Base-by-base conservation (phyloP, 805 yeast species). In the Candida ovalis region DNA sequence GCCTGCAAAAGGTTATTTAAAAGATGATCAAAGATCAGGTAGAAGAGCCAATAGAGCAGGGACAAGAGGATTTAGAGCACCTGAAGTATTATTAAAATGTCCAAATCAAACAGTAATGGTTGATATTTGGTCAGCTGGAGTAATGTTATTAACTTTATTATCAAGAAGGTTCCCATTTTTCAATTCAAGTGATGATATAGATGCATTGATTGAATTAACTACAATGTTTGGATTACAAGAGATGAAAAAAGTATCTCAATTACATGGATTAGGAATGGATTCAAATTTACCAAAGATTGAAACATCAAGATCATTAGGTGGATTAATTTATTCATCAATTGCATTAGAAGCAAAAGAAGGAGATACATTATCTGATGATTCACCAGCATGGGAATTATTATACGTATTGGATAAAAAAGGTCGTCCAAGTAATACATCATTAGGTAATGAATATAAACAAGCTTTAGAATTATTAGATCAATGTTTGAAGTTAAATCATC, bases 1-100 rank as follows among this genome's bases (percentile, higher is more conserved):
- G 7, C 66, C 68, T 13, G 49, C 57, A 4, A 76, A 76, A 66
- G 92, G 97, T 1, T 89, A 87, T 61, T 86, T 90, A 9, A 89
- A 88, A 62, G 88, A 87, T 58, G 99, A 94, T 69, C 80, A 80
- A 43, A 75, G 98, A 57, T 86, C 95, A 0, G 88, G 94, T 1
- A 77, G 96, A 59, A 77, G 99, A 48, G 98, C 98, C 0, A 94
- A 94, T 60, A 81, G 99, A 58, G 99, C 99, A 17, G 97, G 97
- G 8, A 90, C 97, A 1, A 75, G 97, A 57, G 97, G 97, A 0
- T 90, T 90, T 61, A 75, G 97, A 56, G 96, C 97, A 0, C 97
- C 97, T 0, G 97, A 90, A 63, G 97, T 90, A 3, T 70, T 91
- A 46, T 76, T 89, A 67, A 89, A 88, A 63, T 90, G 97, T 66